phyloP scores from a whole-genome alignment of 306 rosid genomes.

The Dalbergia cultrata region DNA sequence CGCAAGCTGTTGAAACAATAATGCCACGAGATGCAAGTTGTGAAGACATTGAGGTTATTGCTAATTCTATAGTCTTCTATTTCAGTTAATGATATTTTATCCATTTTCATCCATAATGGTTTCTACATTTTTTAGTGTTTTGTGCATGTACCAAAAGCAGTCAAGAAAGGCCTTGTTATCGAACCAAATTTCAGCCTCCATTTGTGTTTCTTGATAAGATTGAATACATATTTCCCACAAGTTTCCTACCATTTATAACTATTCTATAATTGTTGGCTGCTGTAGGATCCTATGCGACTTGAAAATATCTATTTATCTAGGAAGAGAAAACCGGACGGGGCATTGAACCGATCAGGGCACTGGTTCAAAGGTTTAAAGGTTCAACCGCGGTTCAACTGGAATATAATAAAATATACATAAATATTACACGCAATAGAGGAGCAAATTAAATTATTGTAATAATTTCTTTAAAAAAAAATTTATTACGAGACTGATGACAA shows the following conservation, averaged over 20 bases:
- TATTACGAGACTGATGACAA: too few relatives aligned
- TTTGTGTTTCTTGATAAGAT: not conserved
- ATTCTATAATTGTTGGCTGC: constrained; percentile 2
- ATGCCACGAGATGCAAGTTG: constrained; percentile 84
- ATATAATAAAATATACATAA: too few relatives aligned
- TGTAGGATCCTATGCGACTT: not conserved
- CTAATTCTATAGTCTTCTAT: constrained; percentile 34
- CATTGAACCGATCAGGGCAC: too few relatives aligned
- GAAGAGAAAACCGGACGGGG: too few relatives aligned
- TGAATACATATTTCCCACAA: not conserved
- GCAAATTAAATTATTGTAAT: too few relatives aligned
- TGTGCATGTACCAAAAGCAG: not conserved
- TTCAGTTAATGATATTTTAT: constrained; percentile 12
- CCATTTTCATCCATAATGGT: constrained; percentile 3
- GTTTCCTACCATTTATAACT: not conserved
- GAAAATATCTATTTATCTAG: not conserved
- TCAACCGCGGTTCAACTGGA: too few relatives aligned
- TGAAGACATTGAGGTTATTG: constrained; percentile 81
- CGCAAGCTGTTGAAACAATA: constrained; percentile 62
- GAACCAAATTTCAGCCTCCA: constrained; percentile 23
- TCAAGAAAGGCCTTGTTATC: constrained; percentile 14
- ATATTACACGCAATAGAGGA: too few relatives aligned
- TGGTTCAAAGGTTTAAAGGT: too few relatives aligned
- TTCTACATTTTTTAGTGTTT: constrained; percentile 18
- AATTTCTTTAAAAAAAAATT: too few relatives aligned